Evolutionary conservation across 1,284 basidiomycete species (phyloP).

Genomic region (Spongispora temasekensis): DNA sequence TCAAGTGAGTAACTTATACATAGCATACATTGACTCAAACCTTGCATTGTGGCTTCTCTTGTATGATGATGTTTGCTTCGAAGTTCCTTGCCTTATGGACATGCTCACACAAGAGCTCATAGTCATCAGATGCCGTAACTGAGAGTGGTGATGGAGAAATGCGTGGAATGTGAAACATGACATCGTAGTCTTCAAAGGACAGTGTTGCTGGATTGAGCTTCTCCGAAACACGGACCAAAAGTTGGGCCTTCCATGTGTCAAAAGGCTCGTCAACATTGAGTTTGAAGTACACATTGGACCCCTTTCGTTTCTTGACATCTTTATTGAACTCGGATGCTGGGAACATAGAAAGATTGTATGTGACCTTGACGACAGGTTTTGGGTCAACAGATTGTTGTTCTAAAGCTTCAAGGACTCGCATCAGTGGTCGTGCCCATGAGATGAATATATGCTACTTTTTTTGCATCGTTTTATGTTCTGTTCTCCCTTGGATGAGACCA

Average conservation of each 20-base stretch:
- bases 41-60: too few species aligned
- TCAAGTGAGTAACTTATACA: background rate
- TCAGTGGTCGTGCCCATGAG: background rate
- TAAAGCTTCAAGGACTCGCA: background rate
- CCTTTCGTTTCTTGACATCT: background rate
- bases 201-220: background rate
- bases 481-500: too few species aligned
- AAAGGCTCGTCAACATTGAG: background rate
- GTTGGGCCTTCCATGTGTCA: background rate
- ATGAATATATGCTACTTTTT: too few species aligned
- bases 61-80: background rate
- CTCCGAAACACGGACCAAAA: background rate
- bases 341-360: background rate
- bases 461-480: too few species aligned
- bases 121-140: background rate
- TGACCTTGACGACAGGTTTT: background rate
- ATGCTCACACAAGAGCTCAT: background rate
- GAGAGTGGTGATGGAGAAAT: background rate
- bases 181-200: background rate
- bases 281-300: background rate
- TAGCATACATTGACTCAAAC: too few species aligned
- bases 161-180: background rate
- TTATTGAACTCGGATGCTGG: background rate
- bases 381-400: background rate
- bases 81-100: background rate